phyloP scores from a whole-genome alignment of 805 yeast species.

The Saturnispora sekii region DNA sequence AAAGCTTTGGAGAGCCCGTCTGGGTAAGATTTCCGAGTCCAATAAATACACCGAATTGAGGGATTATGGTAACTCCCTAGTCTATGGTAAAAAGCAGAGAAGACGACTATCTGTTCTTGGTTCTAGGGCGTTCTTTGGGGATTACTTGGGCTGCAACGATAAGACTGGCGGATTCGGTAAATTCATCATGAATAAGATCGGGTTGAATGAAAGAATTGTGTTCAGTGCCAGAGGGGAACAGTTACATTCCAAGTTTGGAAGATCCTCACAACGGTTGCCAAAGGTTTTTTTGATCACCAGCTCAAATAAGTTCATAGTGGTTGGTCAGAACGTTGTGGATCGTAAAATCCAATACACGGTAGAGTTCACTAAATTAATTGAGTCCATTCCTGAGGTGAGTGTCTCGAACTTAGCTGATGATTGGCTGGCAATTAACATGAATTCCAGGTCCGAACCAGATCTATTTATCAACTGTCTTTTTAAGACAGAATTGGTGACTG shows the following conservation, averaged over 20 bases:
- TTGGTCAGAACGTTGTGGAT: slow-evolving; percentile 63
- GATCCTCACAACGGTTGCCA: slow-evolving; percentile 74
- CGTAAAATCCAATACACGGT: slow-evolving; percentile 42
- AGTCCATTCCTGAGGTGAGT: slow-evolving; percentile 50
- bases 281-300: slow-evolving; percentile 62
- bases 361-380: slow-evolving; percentile 56
- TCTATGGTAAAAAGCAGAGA: slow-evolving; percentile 77
- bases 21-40: slow-evolving; percentile 40
- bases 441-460: slow-evolving; percentile 58
- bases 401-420: slow-evolving; percentile 79
- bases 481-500: slow-evolving; percentile 82
- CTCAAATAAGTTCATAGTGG: slow-evolving; percentile 47
- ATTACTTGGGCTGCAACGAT: slow-evolving; percentile 79
- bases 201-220: slow-evolving; percentile 57
- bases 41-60: slow-evolving; percentile 76
- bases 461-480: slow-evolving; percentile 69
- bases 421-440: slow-evolving; percentile 71
- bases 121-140: slow-evolving; percentile 87
- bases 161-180: slow-evolving; percentile 62
- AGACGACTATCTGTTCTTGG: slow-evolving; percentile 82
- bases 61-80: slow-evolving; percentile 67
- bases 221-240: slow-evolving; percentile 81
- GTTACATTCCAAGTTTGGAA: slow-evolving; percentile 78
- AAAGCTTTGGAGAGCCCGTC: slow-evolving; percentile 70
- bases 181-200: slow-evolving; percentile 58